Conservation (phyloP, 2,329 filamentous ascomycete genomes). For the Xylariaceae sp. region DNA sequence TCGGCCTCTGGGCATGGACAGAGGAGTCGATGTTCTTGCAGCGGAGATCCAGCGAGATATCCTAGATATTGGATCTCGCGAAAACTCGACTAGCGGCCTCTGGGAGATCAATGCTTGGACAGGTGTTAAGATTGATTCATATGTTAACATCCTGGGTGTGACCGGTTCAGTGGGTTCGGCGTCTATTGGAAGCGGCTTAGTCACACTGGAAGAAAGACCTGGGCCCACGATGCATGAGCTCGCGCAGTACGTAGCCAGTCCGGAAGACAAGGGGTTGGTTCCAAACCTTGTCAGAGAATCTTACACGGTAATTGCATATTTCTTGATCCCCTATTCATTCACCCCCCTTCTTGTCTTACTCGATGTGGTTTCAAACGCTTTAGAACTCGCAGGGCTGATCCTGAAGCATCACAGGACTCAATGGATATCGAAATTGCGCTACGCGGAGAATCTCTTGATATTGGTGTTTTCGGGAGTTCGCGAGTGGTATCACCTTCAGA, state of each 20-base stretch:
- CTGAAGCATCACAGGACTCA: constrained; percentile 20
- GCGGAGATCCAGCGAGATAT: constrained; percentile 64
- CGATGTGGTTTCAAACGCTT: no score
- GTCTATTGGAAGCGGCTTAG: background rate
- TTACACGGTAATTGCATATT: constrained; percentile 17
- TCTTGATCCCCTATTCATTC: background rate
- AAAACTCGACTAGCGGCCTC: constrained; percentile 58
- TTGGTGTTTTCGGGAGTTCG: constrained; percentile 27
- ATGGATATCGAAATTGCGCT: constrained; percentile 29
- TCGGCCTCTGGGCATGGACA: constrained; percentile 22
- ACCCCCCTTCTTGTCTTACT: background rate
- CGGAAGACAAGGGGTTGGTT: constrained; percentile 11
- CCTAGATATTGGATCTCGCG: constrained; percentile 51
- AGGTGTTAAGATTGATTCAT: constrained; percentile 63
- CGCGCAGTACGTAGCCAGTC: constrained; percentile 9
- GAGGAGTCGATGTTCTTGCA: constrained; percentile 49
- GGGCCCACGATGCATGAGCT: constrained; percentile 4
- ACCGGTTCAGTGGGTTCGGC: background rate
- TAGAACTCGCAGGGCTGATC: constrained; percentile 12
- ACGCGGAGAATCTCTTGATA: constrained; percentile 22
- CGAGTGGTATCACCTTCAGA: constrained; percentile 14
- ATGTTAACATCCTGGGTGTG: constrained; percentile 72
- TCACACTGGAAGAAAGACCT: constrained; percentile 12
- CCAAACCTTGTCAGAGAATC: constrained; percentile 6
- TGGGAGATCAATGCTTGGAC: constrained; percentile 75